phyloP scores from a whole-genome alignment of 1,139 yeast genomes.

The Protomyces inouyei region DNA sequence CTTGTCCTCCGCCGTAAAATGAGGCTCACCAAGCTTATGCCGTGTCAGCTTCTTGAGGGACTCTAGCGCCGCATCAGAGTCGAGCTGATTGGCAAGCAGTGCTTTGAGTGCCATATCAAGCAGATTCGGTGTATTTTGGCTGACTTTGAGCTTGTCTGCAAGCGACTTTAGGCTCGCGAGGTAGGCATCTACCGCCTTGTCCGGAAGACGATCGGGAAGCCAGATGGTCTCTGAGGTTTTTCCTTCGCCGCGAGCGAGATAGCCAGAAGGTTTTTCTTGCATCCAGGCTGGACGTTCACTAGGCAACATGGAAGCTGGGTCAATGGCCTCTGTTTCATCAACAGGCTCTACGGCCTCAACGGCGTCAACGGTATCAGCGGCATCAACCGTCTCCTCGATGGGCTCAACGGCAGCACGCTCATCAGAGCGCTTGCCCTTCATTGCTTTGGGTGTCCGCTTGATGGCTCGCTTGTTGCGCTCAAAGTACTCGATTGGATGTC shows the following conservation, averaged over 20 bases:
- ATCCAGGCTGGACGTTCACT: constrained; percentile 50
- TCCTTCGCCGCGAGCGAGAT: constrained; percentile 79
- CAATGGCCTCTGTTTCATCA: background rate
- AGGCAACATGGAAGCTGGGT: background rate
- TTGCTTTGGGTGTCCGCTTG: constrained; percentile 33
- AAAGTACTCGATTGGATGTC: constrained; percentile 60
- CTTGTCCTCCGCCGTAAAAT: constrained; percentile 60
- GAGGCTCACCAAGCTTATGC: constrained; percentile 65
- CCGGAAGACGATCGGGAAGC: constrained; percentile 40
- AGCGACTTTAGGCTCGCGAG: constrained; percentile 51
- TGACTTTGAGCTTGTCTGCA: constrained; percentile 52
- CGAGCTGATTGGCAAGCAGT: constrained; percentile 42
- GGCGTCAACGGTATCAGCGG: background rate
- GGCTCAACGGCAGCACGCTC: constrained; percentile 16
- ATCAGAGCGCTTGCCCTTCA: constrained; percentile 29
- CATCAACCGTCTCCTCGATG: background rate
- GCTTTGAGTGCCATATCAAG: constrained; percentile 63
- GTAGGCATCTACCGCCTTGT: constrained; percentile 49
- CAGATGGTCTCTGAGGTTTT: constrained; percentile 48
- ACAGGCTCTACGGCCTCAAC: background rate
- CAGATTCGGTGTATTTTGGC: constrained; percentile 64
- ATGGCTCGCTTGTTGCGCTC: constrained; percentile 32
- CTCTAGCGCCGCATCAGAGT: constrained; percentile 26
- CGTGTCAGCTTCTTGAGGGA: constrained; percentile 49
- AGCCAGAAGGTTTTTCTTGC: constrained; percentile 73